phyloP scores from a whole-genome alignment of 2,329 filamentous ascomycete species.

The Aaosphaeria arxii region DNA sequence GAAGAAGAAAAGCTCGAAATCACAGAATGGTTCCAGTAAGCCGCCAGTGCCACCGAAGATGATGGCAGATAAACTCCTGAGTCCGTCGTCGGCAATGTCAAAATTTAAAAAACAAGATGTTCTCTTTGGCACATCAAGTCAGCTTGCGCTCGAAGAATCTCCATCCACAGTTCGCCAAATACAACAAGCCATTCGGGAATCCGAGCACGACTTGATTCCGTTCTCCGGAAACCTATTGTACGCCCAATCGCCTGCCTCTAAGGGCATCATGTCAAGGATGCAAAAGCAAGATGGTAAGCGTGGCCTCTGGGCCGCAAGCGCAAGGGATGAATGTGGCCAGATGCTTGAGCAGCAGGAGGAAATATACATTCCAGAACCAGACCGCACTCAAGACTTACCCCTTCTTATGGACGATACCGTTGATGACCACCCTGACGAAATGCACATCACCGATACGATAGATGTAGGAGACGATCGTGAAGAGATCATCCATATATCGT shows the following conservation, averaged over 20 bases:
- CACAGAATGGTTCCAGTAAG: slow-evolving; percentile 24
- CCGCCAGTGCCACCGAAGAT: slow-evolving; percentile 21
- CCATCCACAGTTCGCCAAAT: slow-evolving; percentile 34
- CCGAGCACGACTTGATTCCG: slow-evolving; percentile 15
- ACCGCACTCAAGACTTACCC: slow-evolving; percentile 27
- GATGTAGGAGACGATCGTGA: slow-evolving; percentile 1
- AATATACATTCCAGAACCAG: slow-evolving; percentile 27
- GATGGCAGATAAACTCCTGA: slow-evolving; percentile 35
- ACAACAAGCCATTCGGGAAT: slow-evolving; percentile 32
- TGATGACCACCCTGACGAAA: slow-evolving; percentile 11
- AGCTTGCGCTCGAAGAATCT: slow-evolving; percentile 37
- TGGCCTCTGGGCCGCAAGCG: slow-evolving; percentile 31
- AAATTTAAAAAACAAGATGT: slow-evolving; percentile 31
- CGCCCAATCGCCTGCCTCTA: not conserved
- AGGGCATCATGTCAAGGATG: slow-evolving; percentile 4
- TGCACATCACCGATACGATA: not conserved
- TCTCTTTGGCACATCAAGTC: slow-evolving; percentile 41
- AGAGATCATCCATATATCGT: slow-evolving; percentile 14
- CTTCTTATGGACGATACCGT: slow-evolving; percentile 21
- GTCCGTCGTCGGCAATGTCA: slow-evolving; percentile 27
- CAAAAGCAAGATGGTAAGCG: slow-evolving; percentile 16
- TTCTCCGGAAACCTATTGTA: slow-evolving; percentile 6
- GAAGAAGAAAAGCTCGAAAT: slow-evolving; percentile 14
- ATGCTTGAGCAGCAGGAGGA: slow-evolving; percentile 23
- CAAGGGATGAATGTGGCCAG: slow-evolving; percentile 28